Base-by-base conservation (phyloP, 129 eudicot genomes). In the Helianthus tuberosus region DNA sequence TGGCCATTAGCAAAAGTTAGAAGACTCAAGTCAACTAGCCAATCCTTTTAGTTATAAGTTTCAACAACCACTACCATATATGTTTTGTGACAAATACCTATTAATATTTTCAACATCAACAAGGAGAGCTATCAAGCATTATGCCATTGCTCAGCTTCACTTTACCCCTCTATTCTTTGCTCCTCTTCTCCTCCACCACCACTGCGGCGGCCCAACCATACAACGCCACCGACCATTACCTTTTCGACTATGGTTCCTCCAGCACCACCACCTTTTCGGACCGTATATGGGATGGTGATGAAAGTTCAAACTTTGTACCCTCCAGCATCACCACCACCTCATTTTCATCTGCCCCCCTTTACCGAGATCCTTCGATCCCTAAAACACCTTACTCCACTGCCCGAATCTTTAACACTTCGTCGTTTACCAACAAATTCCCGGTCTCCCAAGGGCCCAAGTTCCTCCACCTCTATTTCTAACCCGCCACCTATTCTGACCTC, bases 391-490 rank as follows among this genome's bases (percentile, higher is more conserved):
- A 69, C 77, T 60, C 11, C 60, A 84, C 79, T 0, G 81, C 92
- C 23, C 76, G 92, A 15, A 71, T 87, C 8, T 81, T 87, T 74
- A 72, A 43, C 17, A n/a, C 66, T 66, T 72, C 87, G 39, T 63
- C 69, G 0, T 86, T 89, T 74, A 82, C 86, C 53, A 86, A 89
- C 66, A 15, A 63, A 3, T 77, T 89, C 62, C 84, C 79, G 0
- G 68, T 82, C 68, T 66, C 81, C 25, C 58, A 76, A 9, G 87
- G 86, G 12, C 85, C 80, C 17, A 86, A 82, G 74, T 79, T 89
- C 80, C 77, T 89, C 39, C 88, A 91, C 57, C 89, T 86, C 51
- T 84, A 84, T 75, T 89, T 89, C 81, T 84, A 84, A 69, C 78
- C 89, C 0, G 35, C 79, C 80, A 43, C 66, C 46, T 80, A 79